Evolutionary conservation across 2,329 filamentous ascomycete species (phyloP), one percentile per base, ranked within the genome.

Genomic region (Fusarium pseudoanthophilum): DNA sequence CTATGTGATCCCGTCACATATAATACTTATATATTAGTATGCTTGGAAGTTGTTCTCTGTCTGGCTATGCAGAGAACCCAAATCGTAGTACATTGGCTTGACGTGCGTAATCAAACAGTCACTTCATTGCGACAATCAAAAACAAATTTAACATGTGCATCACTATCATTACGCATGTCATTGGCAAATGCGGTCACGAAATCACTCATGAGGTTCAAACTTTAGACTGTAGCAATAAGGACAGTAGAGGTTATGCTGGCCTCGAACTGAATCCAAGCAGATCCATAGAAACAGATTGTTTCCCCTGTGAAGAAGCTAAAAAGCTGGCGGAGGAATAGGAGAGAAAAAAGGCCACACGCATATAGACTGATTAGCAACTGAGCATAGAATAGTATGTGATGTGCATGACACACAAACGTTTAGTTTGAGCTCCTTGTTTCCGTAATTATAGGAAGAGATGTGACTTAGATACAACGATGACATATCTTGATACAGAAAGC

Each of bases 31-130:
- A 28, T n/a, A 39, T 28, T 37, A 10, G 13, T 4, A 21, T 37
- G 10, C 13, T 0, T 21, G 2, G 11, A 24, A 4, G 9, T 14
- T 16, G 2, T 4, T 28, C 0, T 11, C 5, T 21, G 7, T 16
- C 5, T 16, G 13, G 7, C 2, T 21, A 28, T 3, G 16, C 7
- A 9, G 0, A 2, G 11, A 16, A 11, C 11, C 0, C 0, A 4
- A 15, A 4, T 11, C 6, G 2, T 15, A 9, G 8, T 26, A 11
- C 3, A 11, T 7, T 15, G 3, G 3, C 4, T 7, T 28, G 20
- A 28, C 8, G 20, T 4, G 14, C 24, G 20, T 2, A 11, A 16
- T 26, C 1, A 28, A 16, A 53, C 13, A 26, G 4, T 15, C 4
- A 37, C 6, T 37, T 26, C 7, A 37, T 4, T 1, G 3, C 13